Evolutionary conservation across 2,329 filamentous ascomycete species (phyloP).

Genomic region (Emericellopsis atlantica): DNA sequence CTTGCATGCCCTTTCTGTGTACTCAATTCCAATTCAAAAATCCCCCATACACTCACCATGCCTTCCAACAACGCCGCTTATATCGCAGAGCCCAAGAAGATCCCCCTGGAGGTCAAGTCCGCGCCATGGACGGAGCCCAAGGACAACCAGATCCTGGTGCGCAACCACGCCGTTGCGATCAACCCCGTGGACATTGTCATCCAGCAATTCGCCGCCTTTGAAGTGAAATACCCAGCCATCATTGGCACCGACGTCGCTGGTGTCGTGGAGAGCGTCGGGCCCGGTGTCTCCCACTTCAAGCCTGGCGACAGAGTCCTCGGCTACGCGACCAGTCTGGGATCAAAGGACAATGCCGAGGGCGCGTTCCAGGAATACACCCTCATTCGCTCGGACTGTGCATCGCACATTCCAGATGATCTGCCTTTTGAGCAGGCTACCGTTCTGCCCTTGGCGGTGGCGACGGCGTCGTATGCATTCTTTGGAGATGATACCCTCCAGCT

Average conservation of each 20-base stretch:
- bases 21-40: too few relatives aligned
- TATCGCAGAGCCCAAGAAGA: conserved; percentile 1
- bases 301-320: conserved; percentile 41
- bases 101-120: conserved; percentile 3
- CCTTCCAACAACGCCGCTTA: conserved; percentile 3
- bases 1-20: too few relatives aligned
- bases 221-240: conserved; percentile 8
- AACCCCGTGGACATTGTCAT: conserved; percentile 12
- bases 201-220: background rate
- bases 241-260: conserved; percentile 27
- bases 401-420: conserved; percentile 10
- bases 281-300: conserved; percentile 29
- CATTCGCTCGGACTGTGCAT: conserved; percentile 2
- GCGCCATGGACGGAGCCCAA: conserved; percentile 5
- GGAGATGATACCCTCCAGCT: conserved; percentile 2
- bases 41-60: background rate
- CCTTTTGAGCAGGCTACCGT: conserved; percentile 10
- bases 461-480: conserved; percentile 1
- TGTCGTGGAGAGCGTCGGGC: conserved; percentile 33
- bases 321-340: conserved; percentile 8
- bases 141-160: conserved; percentile 11
- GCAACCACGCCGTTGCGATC: conserved; percentile 12
- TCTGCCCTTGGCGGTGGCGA: conserved; percentile 9
- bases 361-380: conserved; percentile 11
- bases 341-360: conserved; percentile 7